A percentile compares a stretch with the other conserved stretches of the same genome.
These are phyloP conservation scores for Diaporthe eres DNA, from an alignment of 2,329 filamentous ascomycete genomes.

Conservation along the genomic window DNA sequence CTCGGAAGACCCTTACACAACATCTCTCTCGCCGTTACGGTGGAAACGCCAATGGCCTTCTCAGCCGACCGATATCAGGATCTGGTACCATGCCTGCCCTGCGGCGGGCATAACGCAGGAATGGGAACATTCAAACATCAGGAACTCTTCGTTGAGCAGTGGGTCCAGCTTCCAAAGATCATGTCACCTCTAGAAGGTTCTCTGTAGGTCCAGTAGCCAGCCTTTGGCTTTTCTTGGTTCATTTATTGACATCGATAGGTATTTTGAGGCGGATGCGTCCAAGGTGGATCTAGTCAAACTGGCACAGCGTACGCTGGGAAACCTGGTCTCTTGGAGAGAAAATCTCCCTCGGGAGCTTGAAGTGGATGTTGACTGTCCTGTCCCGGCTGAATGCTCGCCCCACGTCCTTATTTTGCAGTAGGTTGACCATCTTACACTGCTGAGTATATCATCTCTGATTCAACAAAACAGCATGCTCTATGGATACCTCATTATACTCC, in stretches of 20 bases:
- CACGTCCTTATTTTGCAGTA: conserved; percentile 7
- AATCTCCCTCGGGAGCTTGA: neutral
- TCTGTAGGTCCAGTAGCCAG: neutral
- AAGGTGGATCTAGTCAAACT: conserved; percentile 3
- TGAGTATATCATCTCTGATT: neutral
- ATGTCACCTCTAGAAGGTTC: conserved; percentile 3
- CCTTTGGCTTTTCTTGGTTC: too few species aligned
- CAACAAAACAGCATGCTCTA: neutral
- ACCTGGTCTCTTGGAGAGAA: neutral
- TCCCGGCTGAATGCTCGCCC: neutral
- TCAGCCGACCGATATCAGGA: neutral
- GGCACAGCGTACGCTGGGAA: neutral
- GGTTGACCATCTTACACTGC: neutral
- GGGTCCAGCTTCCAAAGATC: conserved; percentile 2
- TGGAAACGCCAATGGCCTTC: conserved; percentile 3
- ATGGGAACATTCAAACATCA: neutral
- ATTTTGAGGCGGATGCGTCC: neutral
- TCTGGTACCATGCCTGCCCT: neutral
- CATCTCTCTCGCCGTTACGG: neutral
- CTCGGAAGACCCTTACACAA: conserved; percentile 11
- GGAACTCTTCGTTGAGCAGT: conserved; percentile 6
- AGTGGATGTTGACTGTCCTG: neutral
- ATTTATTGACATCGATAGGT: neutral
- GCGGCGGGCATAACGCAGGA: too few species aligned
- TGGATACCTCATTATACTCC: neutral